Base-by-base conservation (phyloP, 2,329 filamentous ascomycete species). In the Fusarium bactridioides region DNA sequence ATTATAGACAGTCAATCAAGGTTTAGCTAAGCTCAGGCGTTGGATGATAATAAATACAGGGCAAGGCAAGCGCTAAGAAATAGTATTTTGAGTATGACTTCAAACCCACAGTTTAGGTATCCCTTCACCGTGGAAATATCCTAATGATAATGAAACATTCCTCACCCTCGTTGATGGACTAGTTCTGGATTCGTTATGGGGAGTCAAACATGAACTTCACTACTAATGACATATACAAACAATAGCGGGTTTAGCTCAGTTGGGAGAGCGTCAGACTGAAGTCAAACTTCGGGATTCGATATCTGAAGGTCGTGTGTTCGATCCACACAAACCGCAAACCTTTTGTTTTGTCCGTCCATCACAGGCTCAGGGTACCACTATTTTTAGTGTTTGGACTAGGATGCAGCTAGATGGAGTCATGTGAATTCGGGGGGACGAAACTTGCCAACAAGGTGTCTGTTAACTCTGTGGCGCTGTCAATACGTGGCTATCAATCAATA, bases 271-370 rank as follows among this genome's bases (percentile, higher is more conserved):
- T 75, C 64, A 69, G 67, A 68, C 74, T 75, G 65, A 70, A 75
- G 64, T 56, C 25, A 64, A 69, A 76, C 75, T 76, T 77, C 66
- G 58, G 67, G 68, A 68, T 61, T 48, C 65, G 73, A 73, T 60
- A 77, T 77, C 76, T 77, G 76, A 77, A 77, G 76, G 76, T 77
- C 76, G 45, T 77, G 76, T 77, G 76, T 77, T 77, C 76, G 76
- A 77, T 77, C 76, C 76, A 77, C 76, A 77, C 47, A 77, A 77
- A 72, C 76, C 76, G 76, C 76, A 77, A 43, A 3, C 23, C 18
- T 43, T 47, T 55, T 53, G 38, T 76, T 76, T 72, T 66, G 33
- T 29, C 7, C 9, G 4, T n/a, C 5, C 19, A 33, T 25, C 10
- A n/a, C 8, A 1, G 19, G 33, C 10, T 9, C 21, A 35, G 12